Conservation (phyloP, 169 alveolate species). For the Cryptosporidium muris region DNA sequence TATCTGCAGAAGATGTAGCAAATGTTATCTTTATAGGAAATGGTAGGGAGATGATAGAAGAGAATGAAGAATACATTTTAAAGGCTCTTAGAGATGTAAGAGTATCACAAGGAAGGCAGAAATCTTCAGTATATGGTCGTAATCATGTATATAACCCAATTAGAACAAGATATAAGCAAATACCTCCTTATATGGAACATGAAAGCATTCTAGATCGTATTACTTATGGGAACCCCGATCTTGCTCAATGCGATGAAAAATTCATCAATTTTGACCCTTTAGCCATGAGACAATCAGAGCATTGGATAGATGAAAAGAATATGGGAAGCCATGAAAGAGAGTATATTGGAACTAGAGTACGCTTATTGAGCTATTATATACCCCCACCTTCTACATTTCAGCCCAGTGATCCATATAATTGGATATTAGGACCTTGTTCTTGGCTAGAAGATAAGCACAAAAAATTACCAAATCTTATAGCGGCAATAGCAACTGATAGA, state of each 20-base stretch:
- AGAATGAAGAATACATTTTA: background rate
- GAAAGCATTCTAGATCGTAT: slow-evolving; percentile 22
- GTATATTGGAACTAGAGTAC: slow-evolving; percentile 4
- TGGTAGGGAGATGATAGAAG: slow-evolving; percentile 17
- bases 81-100: slow-evolving; percentile 18
- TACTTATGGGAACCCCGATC: slow-evolving; percentile 16
- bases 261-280: slow-evolving; percentile 17
- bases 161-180: too few relatives aligned
- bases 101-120: too few relatives aligned
- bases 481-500: slow-evolving; percentile 19
- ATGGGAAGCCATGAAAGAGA: slow-evolving; percentile 43
- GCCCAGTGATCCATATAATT: slow-evolving; percentile 64
- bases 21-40: slow-evolving; percentile 43
- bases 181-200: too few relatives aligned
- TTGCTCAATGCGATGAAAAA: background rate
- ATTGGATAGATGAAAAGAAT: slow-evolving; percentile 58
- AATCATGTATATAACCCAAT: too few relatives aligned
- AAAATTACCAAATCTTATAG: slow-evolving; percentile 30
- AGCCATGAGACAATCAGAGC: slow-evolving; percentile 45
- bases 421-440: slow-evolving; percentile 69
- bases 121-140: too few relatives aligned
- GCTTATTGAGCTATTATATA: slow-evolving; percentile 35
- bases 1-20: slow-evolving; percentile 53
- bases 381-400: slow-evolving; percentile 63
- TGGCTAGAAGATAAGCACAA: slow-evolving; percentile 46